These are phyloP conservation scores for Pythium dissimile DNA, from an alignment of 352 stramenopile species.

Conservation along the genomic window DNA sequence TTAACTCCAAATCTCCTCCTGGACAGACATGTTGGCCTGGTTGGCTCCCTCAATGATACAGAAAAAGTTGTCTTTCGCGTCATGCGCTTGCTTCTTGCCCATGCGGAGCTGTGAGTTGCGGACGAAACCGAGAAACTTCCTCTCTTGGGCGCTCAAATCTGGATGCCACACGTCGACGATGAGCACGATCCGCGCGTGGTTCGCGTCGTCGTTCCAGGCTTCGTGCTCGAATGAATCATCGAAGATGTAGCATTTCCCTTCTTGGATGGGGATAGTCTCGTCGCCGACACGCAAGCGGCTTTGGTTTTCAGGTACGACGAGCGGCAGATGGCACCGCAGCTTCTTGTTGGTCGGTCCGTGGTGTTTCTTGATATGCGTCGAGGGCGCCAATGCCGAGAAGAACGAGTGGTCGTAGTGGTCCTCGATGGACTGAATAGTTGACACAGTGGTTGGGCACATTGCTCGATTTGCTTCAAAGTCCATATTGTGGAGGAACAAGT, in stretches of 20 bases:
- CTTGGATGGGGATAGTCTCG: slow-evolving; percentile 60
- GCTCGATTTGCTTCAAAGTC: slow-evolving; percentile 68
- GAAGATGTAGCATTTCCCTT: slow-evolving; percentile 95
- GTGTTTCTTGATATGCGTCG: slow-evolving; percentile 79
- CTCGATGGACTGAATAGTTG: slow-evolving; percentile 56
- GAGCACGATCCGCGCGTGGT: slow-evolving; percentile 85
- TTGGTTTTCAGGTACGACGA: slow-evolving; percentile 64
- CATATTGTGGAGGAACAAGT: slow-evolving; percentile 85
- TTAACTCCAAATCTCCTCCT: slow-evolving; percentile 53
- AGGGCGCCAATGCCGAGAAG: slow-evolving; percentile 81
- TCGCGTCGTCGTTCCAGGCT: slow-evolving; percentile 94
- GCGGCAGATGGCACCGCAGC: slow-evolving; percentile 80
- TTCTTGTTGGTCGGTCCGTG: slow-evolving; percentile 92
- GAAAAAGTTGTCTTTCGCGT: slow-evolving; percentile 63
- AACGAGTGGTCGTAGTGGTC: slow-evolving; percentile 82
- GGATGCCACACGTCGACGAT: slow-evolving; percentile 96
- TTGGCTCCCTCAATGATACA: slow-evolving; percentile 60
- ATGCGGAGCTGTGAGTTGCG: slow-evolving; percentile 64
- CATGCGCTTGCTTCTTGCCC: slow-evolving; percentile 44
- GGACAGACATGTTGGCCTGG: slow-evolving; percentile 27
- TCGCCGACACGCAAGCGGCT: slow-evolving; percentile 73
- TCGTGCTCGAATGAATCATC: slow-evolving; percentile 99
- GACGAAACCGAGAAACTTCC: slow-evolving; percentile 83
- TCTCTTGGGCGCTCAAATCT: slow-evolving; percentile 86
- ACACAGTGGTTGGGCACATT: slow-evolving; percentile 58